A percentile compares a stretch with the other conserved stretches of the same genome.
Conservation (phyloP, 106 monocot genomes). For the Vanilla planifolia region DNA sequence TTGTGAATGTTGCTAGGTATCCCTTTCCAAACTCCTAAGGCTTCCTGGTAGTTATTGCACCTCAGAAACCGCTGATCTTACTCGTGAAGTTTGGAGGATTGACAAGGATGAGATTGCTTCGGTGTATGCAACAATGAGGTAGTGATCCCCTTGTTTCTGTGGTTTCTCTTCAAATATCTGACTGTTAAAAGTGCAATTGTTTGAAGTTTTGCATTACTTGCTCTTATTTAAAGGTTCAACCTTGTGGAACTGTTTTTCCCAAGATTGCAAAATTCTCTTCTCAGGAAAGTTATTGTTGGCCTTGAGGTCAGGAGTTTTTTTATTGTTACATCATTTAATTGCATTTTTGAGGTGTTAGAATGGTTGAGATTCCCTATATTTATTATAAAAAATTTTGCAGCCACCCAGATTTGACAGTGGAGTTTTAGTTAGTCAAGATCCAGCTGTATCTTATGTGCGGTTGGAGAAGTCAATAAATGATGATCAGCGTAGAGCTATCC, state of each 20-base stretch:
- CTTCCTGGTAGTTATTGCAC: slow-evolving; percentile 51
- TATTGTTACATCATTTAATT: slow-evolving; percentile 2
- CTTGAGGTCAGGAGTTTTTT: slow-evolving; percentile 59
- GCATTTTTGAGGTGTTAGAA: not conserved
- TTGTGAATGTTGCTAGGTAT: slow-evolving; percentile 45
- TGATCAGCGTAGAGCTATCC: slow-evolving; percentile 82
- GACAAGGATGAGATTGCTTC: slow-evolving; percentile 86
- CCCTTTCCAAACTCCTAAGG: slow-evolving; percentile 56
- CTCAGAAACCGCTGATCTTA: slow-evolving; percentile 29
- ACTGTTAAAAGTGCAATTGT: not conserved
- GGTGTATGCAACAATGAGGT: slow-evolving; percentile 88
- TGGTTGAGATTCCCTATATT: slow-evolving; percentile 6
- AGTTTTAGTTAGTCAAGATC: slow-evolving; percentile 85
- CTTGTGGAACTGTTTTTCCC: slow-evolving; percentile 74
- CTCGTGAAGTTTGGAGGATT: slow-evolving; percentile 68
- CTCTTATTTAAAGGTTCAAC: slow-evolving; percentile 50
- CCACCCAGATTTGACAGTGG: slow-evolving; percentile 88
- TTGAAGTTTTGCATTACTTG: not conserved
- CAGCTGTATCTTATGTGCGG: slow-evolving; percentile 71
- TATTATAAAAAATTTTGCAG: slow-evolving; percentile 25
- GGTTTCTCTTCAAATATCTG: not conserved
- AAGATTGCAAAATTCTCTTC: slow-evolving; percentile 37
- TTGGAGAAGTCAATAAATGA: slow-evolving; percentile 67
- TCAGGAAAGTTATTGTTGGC: slow-evolving; percentile 80
- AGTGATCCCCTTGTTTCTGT: not conserved